Conservation (phyloP, 1,284 basidiomycete genomes). For the Naganishia cerealis region DNA sequence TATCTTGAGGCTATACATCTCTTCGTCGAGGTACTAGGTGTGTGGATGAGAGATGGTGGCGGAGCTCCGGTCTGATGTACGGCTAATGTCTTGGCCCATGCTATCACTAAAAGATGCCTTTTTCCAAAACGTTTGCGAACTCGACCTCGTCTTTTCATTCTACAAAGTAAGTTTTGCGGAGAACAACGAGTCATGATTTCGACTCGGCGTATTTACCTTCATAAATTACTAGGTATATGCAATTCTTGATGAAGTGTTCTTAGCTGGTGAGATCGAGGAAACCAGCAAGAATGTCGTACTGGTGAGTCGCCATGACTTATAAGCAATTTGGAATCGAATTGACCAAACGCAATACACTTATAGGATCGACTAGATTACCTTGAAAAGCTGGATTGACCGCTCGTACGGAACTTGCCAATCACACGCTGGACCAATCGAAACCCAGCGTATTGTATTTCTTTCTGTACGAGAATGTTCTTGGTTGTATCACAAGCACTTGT, state of each 20-base stretch:
- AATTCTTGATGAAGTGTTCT: constrained; percentile 94
- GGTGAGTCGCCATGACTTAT: constrained; percentile 9
- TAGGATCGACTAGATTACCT: constrained; percentile 76
- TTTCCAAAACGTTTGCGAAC: constrained; percentile 96
- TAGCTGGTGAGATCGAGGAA: constrained; percentile 98
- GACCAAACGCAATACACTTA: not conserved
- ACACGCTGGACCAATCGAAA: not conserved
- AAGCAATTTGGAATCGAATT: not conserved
- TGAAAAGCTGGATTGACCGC: constrained; percentile 76
- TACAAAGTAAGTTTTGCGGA: constrained; percentile 69
- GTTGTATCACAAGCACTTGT: constrained; percentile 9
- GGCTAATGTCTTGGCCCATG: constrained; percentile 1
- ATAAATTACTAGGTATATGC: constrained; percentile 75
- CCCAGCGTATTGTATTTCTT: not conserved
- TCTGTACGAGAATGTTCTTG: not conserved
- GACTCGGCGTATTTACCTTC: not conserved
- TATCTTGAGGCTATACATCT: constrained; percentile 97
- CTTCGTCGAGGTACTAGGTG: constrained; percentile 96
- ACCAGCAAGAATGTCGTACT: constrained; percentile 94
- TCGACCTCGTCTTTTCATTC: constrained; percentile 96
- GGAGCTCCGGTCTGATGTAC: not conserved
- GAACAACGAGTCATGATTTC: not conserved
- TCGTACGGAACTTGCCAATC: not conserved
- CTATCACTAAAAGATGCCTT: constrained; percentile 71
- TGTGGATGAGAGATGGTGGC: constrained; percentile 42